These are phyloP conservation scores for Neostapfia colusana DNA, from an alignment of 176 grass and related monocot genomes.

Conservation along the genomic window DNA sequence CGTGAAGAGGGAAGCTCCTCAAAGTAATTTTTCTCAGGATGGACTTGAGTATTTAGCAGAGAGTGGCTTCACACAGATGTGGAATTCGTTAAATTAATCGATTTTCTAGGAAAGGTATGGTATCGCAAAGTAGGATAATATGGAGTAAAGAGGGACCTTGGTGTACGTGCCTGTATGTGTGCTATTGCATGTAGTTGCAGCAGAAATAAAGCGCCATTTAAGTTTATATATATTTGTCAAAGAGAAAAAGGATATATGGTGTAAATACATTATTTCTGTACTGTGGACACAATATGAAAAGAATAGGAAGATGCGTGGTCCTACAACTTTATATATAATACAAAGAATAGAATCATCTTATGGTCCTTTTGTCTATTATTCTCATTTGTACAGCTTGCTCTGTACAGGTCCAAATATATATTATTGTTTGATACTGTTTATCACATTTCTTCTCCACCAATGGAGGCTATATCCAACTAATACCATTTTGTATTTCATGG, in stretches of 20 bases:
- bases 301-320: background rate
- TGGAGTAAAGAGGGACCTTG: constrained; percentile 31
- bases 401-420: background rate
- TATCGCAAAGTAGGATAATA: constrained; percentile 12
- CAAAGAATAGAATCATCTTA: constrained; percentile 17
- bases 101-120: constrained; percentile 37
- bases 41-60: constrained; percentile 69
- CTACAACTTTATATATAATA: constrained; percentile 3
- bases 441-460: background rate
- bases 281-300: constrained; percentile 21
- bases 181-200: constrained; percentile 50
- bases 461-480: constrained; percentile 10
- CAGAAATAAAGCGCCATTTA: constrained; percentile 19
- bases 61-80: constrained; percentile 69
- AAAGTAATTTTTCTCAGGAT: constrained; percentile 52
- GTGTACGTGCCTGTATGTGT: constrained; percentile 25
- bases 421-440: background rate
- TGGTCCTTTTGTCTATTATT: constrained; percentile 5
- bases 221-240: constrained; percentile 27
- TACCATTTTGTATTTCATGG: background rate
- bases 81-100: constrained; percentile 56
- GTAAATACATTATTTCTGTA: constrained; percentile 59
- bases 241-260: constrained; percentile 10
- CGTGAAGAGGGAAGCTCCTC: constrained; percentile 60
- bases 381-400: background rate